phyloP scores from a whole-genome alignment of 495 filamentous ascomycete species.

The Penicillium riverlandense region DNA sequence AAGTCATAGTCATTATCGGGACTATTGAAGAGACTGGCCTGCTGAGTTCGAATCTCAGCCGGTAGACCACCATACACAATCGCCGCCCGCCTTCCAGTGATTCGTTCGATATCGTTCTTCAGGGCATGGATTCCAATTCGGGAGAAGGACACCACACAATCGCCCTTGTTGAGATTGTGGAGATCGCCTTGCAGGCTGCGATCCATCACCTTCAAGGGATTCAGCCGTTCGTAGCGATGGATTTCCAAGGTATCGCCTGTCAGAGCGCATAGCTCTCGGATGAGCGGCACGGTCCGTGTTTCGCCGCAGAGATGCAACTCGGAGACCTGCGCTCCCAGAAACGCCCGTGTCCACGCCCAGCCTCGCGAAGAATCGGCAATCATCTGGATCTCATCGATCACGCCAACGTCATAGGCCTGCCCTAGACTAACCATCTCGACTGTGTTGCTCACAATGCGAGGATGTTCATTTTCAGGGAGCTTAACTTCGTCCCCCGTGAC shows the following conservation, averaged over 20 bases:
- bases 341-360: conserved; percentile 95
- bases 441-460: conserved; percentile 71
- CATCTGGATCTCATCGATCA: conserved; percentile 99
- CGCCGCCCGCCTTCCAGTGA: conserved; percentile 72
- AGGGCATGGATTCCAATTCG: conserved; percentile 73
- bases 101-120: conserved; percentile 67
- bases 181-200: conserved; percentile 56
- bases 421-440: conserved; percentile 91
- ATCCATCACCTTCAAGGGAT: conserved; percentile 59
- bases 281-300: conserved; percentile 69
- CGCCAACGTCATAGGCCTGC: conserved; percentile 69
- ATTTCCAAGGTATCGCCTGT: conserved; percentile 80
- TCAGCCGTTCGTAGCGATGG: conserved; percentile 75
- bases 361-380: conserved; percentile 73
- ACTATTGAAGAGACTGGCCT: conserved; percentile 90
- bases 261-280: conserved; percentile 68
- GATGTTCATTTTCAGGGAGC: conserved; percentile 35
- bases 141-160: conserved; percentile 83
- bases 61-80: conserved; percentile 90
- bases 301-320: conserved; percentile 96
- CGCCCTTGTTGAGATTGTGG: conserved; percentile 69
- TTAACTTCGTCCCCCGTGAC: conserved; percentile 87
- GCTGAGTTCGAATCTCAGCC: conserved; percentile 84
- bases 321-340: conserved; percentile 75
- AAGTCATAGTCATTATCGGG: conserved; percentile 91